Evolutionary conservation across 441 rosid genomes (phyloP).

Genomic region (Hura crepitans): DNA sequence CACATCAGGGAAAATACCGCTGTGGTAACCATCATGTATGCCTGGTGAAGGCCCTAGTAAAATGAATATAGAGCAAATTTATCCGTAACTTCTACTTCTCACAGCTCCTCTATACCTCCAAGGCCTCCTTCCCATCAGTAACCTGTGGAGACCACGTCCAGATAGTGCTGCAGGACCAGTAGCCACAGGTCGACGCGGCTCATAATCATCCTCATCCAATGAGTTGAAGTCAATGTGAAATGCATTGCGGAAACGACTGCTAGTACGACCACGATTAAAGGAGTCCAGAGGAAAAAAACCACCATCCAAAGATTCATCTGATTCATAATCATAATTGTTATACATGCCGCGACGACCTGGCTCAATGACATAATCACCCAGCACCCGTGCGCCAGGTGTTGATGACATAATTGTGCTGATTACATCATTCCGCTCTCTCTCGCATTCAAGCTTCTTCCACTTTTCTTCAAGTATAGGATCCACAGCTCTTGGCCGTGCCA

Average conservation of each 20-base stretch:
- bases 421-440: constrained; percentile 64
- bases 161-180: constrained; percentile 37
- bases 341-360: constrained; percentile 43
- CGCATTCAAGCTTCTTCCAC: constrained; percentile 75
- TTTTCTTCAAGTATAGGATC: constrained; percentile 69
- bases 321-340: constrained; percentile 49
- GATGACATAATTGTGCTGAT: constrained; percentile 77
- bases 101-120: constrained; percentile 36
- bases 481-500: constrained; percentile 70
- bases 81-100: constrained; percentile 27
- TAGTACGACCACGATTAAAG: constrained; percentile 34
- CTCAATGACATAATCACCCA: constrained; percentile 88
- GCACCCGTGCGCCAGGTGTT: constrained; percentile 73
- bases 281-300: constrained; percentile 36
- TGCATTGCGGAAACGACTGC: constrained; percentile 25
- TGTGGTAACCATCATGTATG: constrained; percentile 21
- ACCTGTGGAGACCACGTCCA: constrained; percentile 31
- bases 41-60: constrained; percentile 16
- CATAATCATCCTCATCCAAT: constrained; percentile 44
- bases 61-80: not conserved
- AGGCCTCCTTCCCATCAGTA: constrained; percentile 41
- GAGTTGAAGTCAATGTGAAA: constrained; percentile 30
- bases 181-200: constrained; percentile 26
- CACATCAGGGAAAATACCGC: constrained; percentile 25
- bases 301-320: constrained; percentile 53